These are phyloP conservation scores for Lojkania enalia DNA, from an alignment of 2,329 filamentous ascomycete species.

Conservation along the genomic window DNA sequence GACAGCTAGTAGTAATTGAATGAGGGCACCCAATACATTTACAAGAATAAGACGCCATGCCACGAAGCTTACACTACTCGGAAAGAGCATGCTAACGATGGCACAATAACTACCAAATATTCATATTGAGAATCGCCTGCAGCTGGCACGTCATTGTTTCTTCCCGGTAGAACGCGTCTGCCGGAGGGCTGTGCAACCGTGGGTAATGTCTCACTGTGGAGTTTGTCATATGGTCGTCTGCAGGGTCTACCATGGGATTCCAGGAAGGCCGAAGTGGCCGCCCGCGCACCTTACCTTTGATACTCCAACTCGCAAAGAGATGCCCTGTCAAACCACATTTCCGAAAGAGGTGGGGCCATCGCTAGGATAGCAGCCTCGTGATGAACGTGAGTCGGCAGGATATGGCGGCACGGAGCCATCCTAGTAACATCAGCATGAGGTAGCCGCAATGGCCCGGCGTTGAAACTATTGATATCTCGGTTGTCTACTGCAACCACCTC, in stretches of 20 bases:
- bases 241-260: conserved; percentile 25
- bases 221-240: conserved; percentile 40
- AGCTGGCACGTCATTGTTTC: conserved; percentile 15
- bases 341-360: background rate
- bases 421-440: no score
- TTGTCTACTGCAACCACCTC: no score
- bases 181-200: conserved; percentile 32
- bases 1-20: conserved; percentile 3
- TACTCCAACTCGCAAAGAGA: background rate
- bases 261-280: background rate
- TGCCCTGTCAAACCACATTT: background rate
- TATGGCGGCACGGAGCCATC: no score
- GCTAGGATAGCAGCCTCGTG: background rate
- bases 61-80: background rate
- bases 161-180: conserved; percentile 23
- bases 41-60: background rate
- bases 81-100: background rate
- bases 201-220: conserved; percentile 36
- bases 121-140: conserved; percentile 13
- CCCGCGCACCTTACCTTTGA: conserved; percentile 8
- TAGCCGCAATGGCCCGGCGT: no score
- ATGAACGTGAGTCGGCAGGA: background rate
- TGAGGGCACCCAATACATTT: conserved; percentile 10
- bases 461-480: no score
- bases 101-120: conserved; percentile 10